Conservation (phyloP, 192 early-diverging fungal species). For the Cladochytrium replicatum region DNA sequence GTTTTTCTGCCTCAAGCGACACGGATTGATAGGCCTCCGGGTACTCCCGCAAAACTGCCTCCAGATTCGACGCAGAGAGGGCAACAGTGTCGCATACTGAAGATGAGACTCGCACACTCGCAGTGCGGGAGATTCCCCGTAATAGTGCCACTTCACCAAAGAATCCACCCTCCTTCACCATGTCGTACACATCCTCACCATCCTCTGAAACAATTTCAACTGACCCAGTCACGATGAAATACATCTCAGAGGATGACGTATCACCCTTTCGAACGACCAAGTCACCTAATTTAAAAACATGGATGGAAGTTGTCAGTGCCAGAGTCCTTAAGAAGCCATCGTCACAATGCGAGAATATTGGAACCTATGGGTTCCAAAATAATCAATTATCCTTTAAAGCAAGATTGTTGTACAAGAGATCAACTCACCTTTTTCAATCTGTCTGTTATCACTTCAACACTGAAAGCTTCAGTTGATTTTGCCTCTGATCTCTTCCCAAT, state of each 20-base stretch:
- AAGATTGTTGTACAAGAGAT: conserved; percentile 1
- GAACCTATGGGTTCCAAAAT: conserved; percentile 14
- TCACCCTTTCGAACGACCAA: conserved; percentile 40
- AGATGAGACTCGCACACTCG: conserved; percentile 26
- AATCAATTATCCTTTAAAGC: neutral
- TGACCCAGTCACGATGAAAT: conserved; percentile 36
- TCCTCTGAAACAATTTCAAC: conserved; percentile 46
- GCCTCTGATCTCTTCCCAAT: conserved; percentile 2
- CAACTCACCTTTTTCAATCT: conserved; percentile 25
- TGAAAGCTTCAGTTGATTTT: conserved; percentile 17
- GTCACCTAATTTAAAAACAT: conserved; percentile 16
- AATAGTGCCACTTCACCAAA: conserved; percentile 49
- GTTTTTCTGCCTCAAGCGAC: conserved; percentile 33
- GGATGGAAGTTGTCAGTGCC: conserved; percentile 30
- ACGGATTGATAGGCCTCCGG: conserved; percentile 39
- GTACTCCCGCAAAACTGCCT: conserved; percentile 34
- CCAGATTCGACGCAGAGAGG: conserved; percentile 22
- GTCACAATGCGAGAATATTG: conserved; percentile 33
- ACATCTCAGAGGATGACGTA: conserved; percentile 36
- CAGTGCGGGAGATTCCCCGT: conserved; percentile 30
- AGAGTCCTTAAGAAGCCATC: conserved; percentile 32
- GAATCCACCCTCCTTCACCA: conserved; percentile 34
- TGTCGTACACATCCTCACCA: conserved; percentile 31
- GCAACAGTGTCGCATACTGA: conserved; percentile 28
- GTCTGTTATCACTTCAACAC: conserved; percentile 31